These are phyloP conservation scores for Populus nigra DNA, from an alignment of 345 rosid species.

Conservation along the genomic window DNA sequence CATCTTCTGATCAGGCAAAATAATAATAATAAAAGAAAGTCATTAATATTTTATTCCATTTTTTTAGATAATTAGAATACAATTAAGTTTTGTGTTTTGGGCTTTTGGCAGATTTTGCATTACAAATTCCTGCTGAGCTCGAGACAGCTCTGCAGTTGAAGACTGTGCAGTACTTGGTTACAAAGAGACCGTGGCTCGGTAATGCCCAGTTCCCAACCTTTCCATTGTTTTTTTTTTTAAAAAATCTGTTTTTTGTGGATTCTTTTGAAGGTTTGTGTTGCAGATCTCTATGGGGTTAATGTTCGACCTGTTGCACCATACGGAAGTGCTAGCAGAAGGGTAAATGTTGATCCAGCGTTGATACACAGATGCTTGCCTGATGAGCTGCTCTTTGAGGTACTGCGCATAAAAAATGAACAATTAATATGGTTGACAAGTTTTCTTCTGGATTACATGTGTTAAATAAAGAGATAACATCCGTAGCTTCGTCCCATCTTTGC, in stretches of 20 bases:
- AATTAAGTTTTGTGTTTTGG: not conserved
- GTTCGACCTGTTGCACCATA: conserved; percentile 81
- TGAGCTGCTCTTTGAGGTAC: conserved; percentile 89
- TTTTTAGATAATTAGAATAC: not conserved
- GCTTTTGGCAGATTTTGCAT: conserved; percentile 41
- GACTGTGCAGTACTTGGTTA: conserved; percentile 62
- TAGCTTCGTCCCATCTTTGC: not conserved
- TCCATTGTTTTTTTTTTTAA: not conserved
- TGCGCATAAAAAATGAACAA: not conserved
- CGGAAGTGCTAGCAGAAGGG: conserved; percentile 67
- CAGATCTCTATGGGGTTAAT: conserved; percentile 89
- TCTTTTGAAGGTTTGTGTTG: not conserved
- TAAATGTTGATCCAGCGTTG: conserved; percentile 60
- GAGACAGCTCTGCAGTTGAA: conserved; percentile 77
- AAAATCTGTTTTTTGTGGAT: not conserved
- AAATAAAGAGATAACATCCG: not conserved
- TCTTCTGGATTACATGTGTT: not conserved
- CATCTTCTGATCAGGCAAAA: not conserved
- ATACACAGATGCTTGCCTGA: conserved; percentile 85
- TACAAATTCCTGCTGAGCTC: conserved; percentile 65
- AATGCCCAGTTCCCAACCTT: conserved; percentile 15
- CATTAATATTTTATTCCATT: not conserved
- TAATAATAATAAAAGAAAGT: too few species aligned
- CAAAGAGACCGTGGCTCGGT: conserved; percentile 95
- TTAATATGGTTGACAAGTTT: not conserved